A percentile compares a stretch with the other conserved stretches of the same genome.
These are phyloP conservation scores for Podila horticola DNA, from an alignment of 192 early-diverging fungal species.

Conservation along the genomic window DNA sequence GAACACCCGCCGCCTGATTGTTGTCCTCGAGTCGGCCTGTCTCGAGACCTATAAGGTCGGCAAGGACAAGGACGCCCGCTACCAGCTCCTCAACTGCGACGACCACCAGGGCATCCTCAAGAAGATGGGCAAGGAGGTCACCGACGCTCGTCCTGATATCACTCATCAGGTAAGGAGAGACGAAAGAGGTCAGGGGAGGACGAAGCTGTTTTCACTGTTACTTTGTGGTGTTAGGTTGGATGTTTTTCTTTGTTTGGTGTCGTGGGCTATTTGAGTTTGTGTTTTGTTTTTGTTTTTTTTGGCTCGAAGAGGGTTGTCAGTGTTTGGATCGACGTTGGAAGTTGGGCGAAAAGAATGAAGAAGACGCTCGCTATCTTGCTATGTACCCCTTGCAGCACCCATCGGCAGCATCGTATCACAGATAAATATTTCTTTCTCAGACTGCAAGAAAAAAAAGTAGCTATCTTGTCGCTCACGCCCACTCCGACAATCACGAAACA, in stretches of 20 bases:
- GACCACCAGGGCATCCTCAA: conserved; percentile 93
- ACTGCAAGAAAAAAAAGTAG: no score
- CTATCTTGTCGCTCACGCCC: no score
- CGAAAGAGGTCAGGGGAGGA: neutral
- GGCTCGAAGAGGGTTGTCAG: no score
- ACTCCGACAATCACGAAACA: no score
- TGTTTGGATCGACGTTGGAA: no score
- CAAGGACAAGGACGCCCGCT: conserved; percentile 78
- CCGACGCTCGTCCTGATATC: conserved; percentile 93
- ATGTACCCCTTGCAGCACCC: no score
- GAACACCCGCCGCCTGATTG: conserved; percentile 85
- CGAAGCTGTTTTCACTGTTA: neutral
- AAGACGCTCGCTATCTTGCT: no score
- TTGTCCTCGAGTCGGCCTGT: conserved; percentile 90
- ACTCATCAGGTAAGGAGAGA: conserved; percentile 83
- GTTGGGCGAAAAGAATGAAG: no score
- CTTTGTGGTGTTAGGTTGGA: neutral
- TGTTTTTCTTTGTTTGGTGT: neutral
- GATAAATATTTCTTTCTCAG: no score
- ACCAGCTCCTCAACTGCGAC: conserved; percentile 96
- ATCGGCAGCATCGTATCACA: no score
- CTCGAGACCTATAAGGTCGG: conserved; percentile 94
- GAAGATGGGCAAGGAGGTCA: conserved; percentile 80
- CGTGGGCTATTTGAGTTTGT: neutral
- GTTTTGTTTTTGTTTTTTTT: neutral